Percentiles rank a stretch among this genome's conserved stretches.
Conservation (phyloP, 202 grass and related monocot genomes). For the Bolboschoenoplectus hybrid region DNA sequence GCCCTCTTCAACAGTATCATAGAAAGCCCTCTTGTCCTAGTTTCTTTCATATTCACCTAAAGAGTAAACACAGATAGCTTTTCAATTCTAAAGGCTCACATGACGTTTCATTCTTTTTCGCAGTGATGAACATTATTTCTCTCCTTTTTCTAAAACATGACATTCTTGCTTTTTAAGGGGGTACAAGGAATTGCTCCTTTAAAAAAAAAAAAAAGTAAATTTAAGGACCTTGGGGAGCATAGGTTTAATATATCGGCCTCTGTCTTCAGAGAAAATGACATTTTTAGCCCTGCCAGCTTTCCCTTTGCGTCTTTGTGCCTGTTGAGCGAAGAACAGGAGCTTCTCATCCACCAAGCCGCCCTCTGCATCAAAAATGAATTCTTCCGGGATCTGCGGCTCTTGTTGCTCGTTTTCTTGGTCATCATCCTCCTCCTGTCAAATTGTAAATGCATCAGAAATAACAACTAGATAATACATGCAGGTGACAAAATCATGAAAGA, state of each 20-base stretch:
- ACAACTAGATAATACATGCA: constrained; percentile 30
- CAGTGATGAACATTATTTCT: neutral
- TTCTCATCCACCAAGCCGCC: constrained; percentile 93
- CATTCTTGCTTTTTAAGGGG: neutral
- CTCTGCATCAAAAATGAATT: constrained; percentile 99
- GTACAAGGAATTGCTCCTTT: constrained; percentile 7
- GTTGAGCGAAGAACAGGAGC: constrained; percentile 97
- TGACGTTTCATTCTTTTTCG: neutral
- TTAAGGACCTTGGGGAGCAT: constrained; percentile 93
- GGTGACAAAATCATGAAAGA: neutral
- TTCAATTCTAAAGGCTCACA: constrained; percentile 23
- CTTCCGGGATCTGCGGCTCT: constrained; percentile 86
- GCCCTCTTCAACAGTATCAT: neutral
- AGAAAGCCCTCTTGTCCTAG: neutral
- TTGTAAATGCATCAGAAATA: constrained; percentile 40
- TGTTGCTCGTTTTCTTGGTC: constrained; percentile 97
- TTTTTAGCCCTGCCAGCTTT: constrained; percentile 98
- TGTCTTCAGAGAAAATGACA: constrained; percentile 98
- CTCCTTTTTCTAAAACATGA: neutral
- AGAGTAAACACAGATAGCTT: neutral
- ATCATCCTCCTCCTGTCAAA: constrained; percentile 61
- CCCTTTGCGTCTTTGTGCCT: constrained; percentile 86
- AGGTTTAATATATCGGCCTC: constrained; percentile 89
- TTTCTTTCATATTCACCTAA: neutral
- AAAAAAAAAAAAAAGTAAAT: constrained; percentile 1